These are phyloP conservation scores for Cryphonectria naterciae DNA, from an alignment of 2,329 filamentous ascomycete species.

Conservation along the genomic window DNA sequence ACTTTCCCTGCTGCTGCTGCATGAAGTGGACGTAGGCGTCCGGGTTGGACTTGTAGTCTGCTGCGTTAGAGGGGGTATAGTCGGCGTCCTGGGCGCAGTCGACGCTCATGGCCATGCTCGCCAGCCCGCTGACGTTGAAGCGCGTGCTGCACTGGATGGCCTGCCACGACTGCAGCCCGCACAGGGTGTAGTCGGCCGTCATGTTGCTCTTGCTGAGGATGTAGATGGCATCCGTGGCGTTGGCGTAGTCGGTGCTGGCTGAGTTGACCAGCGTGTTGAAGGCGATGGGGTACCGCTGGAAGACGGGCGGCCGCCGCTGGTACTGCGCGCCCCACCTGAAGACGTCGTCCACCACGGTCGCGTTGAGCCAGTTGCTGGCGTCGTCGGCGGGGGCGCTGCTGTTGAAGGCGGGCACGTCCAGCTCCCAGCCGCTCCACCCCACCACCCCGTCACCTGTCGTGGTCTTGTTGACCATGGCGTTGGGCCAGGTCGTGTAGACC, in stretches of 20 bases:
- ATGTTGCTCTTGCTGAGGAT: constrained; percentile 58
- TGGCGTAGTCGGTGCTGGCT: constrained; percentile 36
- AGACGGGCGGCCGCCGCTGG: constrained; percentile 56
- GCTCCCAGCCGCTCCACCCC: constrained; percentile 43
- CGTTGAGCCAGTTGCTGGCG: constrained; percentile 51
- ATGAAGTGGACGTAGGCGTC: constrained; percentile 59
- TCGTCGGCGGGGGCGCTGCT: constrained; percentile 14
- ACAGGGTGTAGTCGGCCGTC: constrained; percentile 64
- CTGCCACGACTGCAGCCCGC: constrained; percentile 66
- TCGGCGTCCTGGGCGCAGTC: constrained; percentile 52
- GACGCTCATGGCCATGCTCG: constrained; percentile 62
- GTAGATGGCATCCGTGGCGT: constrained; percentile 61
- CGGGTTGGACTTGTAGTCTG: constrained; percentile 41
- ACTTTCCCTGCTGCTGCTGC: constrained; percentile 19
- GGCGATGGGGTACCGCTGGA: constrained; percentile 56
- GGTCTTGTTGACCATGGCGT: constrained; percentile 42
- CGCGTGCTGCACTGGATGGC: constrained; percentile 69
- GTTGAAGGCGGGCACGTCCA: constrained; percentile 42
- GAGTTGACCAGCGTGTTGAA: constrained; percentile 71
- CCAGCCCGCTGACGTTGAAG: constrained; percentile 58
- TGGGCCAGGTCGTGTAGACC: constrained; percentile 65
- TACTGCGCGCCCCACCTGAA: constrained; percentile 68
- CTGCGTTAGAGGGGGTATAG: constrained; percentile 14
- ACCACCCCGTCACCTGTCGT: constrained; percentile 35
- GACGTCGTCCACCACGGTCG: constrained; percentile 68